Evolutionary conservation across 768 basidiomycete species (phyloP), one percentile per base, ranked within the genome.

Genomic region (Russula abietina): DNA sequence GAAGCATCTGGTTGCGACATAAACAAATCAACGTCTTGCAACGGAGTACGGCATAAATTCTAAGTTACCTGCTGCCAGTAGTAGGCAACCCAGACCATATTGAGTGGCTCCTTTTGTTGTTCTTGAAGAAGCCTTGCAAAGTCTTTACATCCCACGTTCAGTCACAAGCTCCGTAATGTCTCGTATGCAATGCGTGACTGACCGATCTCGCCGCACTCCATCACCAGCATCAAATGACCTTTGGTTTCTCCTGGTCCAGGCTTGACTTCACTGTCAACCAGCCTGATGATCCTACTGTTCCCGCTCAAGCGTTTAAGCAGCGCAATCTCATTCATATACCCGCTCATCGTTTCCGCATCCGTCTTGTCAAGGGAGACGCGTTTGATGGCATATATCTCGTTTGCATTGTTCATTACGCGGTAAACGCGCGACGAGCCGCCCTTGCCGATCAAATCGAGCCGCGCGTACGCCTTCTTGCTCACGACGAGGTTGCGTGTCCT

Each of bases 361-460:
- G 89, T 88, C 71, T 88, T 87, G 73, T 96, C 93, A 24, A 98
- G 79, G 17, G 89, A 84, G 41, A 98, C 95, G 59, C 89, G 86
- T 73, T 99, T 99, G 71, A 99, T 82, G 11, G 96, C 96, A 69
- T 83, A 93, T 39, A 98, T 79, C 70, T 90, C 87, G 68, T 83
- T 89, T 51, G 81, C 77, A 45, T 81, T 77, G 71, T 84, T 89
- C 71, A 98, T 80, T 9, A 97, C 94, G 26, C 93, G 88, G 73
- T 87, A 99, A 45, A 99, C 96, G 53, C 91, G 88, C n/a, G 94
- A 97, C 10, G 93, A 89, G 0, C 96, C 96, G 48, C 96, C 96
- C 70, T 88, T 91, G 45, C 96, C 96, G 59, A 98, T 86, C 75
- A 91, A 79, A 71, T 93, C 91, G 2, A 98, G 80, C 2, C 92